Percentiles rank a stretch among this genome's conserved stretches.
Conservation (phyloP, 116 monocot genomes). For the Posidonia oceanica region DNA sequence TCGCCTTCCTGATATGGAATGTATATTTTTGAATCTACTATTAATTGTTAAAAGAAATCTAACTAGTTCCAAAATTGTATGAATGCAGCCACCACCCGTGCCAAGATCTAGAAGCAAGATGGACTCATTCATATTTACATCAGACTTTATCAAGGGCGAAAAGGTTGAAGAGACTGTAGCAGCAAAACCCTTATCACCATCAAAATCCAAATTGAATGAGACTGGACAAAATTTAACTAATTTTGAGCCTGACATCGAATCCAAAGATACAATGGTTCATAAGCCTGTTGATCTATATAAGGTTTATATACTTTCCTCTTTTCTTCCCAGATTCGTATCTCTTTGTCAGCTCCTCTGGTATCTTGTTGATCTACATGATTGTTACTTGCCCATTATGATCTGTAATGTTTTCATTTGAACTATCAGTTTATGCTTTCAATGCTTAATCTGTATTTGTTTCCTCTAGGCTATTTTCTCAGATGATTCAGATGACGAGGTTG, state of each 20-base stretch:
- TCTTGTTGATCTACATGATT: background rate
- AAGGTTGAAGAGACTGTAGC: constrained; percentile 21
- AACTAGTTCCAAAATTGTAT: background rate
- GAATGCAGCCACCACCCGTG: constrained; percentile 48
- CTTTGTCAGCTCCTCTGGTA: background rate
- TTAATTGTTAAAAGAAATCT: no score
- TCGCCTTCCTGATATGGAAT: no score
- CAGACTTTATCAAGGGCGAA: constrained; percentile 34
- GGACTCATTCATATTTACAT: constrained; percentile 51
- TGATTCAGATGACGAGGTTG: constrained; percentile 69
- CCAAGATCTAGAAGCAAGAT: constrained; percentile 73
- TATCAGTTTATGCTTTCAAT: no score
- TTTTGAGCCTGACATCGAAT: constrained; percentile 19
- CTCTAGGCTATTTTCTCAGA: constrained; percentile 87
- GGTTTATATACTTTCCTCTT: constrained; percentile 18
- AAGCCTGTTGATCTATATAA: constrained; percentile 91
- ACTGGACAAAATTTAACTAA: constrained; percentile 5
- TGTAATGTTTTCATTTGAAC: no score
- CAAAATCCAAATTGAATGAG: constrained; percentile 9
- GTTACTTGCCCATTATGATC: no score
- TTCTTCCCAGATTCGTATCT: background rate
- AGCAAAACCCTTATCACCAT: constrained; percentile 4
- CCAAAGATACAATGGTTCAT: constrained; percentile 24
- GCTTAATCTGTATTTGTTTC: constrained; percentile 1
- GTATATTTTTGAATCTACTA: no score